These are phyloP conservation scores for Phytophthora sojae DNA, from an alignment of 352 stramenopile genomes.

Conservation along the genomic window DNA sequence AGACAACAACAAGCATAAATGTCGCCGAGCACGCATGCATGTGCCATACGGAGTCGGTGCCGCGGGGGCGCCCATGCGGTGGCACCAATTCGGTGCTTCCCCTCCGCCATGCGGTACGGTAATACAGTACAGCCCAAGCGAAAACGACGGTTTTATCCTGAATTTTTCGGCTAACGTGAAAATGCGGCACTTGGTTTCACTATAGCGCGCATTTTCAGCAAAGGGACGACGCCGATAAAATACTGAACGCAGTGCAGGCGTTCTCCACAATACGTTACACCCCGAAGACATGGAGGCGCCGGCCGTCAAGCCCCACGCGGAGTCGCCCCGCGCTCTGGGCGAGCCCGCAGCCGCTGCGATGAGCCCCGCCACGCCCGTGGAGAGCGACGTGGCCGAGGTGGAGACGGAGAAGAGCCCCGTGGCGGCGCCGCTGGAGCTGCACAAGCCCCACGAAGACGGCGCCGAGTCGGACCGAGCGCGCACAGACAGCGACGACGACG, in stretches of 20 bases:
- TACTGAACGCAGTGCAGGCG: slow-evolving; percentile 28
- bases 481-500: slow-evolving; percentile 43
- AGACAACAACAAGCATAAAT: slow-evolving; percentile 12
- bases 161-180: slow-evolving; percentile 8
- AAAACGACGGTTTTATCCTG: slow-evolving; percentile 6
- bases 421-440: slow-evolving; percentile 14
- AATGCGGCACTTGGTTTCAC: slow-evolving; percentile 3
- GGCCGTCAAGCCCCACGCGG: slow-evolving; percentile 13
- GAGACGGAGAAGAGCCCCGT: slow-evolving; percentile 39
- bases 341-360: background rate
- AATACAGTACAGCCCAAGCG: background rate
- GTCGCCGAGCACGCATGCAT: background rate
- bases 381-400: slow-evolving; percentile 32
- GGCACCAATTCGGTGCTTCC: too few species aligned
- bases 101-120: background rate
- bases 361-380: slow-evolving; percentile 10
- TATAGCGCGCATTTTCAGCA: slow-evolving; percentile 23
- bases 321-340: slow-evolving; percentile 8
- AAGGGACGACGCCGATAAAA: slow-evolving; percentile 28
- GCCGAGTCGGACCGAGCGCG: slow-evolving; percentile 41
- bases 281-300: slow-evolving; percentile 34
- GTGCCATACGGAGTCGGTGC: background rate
- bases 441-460: slow-evolving; percentile 30
- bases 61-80: background rate
- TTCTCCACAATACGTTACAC: slow-evolving; percentile 35